Base-by-base conservation (phyloP, 495 filamentous ascomycete genomes). In the Penicillium angulare region DNA sequence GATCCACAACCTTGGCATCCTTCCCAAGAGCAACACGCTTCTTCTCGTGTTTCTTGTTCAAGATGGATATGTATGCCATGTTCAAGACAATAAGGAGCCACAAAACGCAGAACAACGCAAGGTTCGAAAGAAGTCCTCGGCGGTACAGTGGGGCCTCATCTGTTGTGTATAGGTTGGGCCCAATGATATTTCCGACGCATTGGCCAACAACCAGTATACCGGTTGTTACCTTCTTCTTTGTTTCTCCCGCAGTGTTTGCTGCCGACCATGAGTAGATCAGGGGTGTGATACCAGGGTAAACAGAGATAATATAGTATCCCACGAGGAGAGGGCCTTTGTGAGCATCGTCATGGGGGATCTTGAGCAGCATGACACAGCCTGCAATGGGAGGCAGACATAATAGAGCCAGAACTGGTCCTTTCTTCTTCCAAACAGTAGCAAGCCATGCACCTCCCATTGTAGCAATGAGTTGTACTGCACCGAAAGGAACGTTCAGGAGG, bases 401-500 rank as follows among this genome's bases (percentile, higher is more conserved):
- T 4, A 79, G 66, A 4, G 76, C 69, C 20, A 87, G 67, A 2
- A 85, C 77, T 0, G 78, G 72, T 0, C 78, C 77, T 51, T 87
- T 87, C 48, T 75, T 73, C 40, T 77, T 74, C 41, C 73, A 67
- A 17, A 62, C 50, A 0, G 79, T 80, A 1, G 82, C 80, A 1
- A 83, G 50, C 57, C 72, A 80, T 16, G 79, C 81, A 5, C 79
- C 79, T 7, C 79, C 79, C 46, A 85, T 68, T 0, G 79, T 84
- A 2, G 79, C 78, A 29, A 84, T 63, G 6, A 84, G 65, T 48
- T 84, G 80, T 3, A 85, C 78, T 9, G 78, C 79, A 16, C 83
- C 83, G 34, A 83, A 84, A 0, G 83, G 82, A 50, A 86, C 82
- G 59, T 83, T 85, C 67, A 86, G 82, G 8, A 85, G 71, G 35